Conservation (phyloP, 768 basidiomycete genomes). For the Russula olivacea region DNA sequence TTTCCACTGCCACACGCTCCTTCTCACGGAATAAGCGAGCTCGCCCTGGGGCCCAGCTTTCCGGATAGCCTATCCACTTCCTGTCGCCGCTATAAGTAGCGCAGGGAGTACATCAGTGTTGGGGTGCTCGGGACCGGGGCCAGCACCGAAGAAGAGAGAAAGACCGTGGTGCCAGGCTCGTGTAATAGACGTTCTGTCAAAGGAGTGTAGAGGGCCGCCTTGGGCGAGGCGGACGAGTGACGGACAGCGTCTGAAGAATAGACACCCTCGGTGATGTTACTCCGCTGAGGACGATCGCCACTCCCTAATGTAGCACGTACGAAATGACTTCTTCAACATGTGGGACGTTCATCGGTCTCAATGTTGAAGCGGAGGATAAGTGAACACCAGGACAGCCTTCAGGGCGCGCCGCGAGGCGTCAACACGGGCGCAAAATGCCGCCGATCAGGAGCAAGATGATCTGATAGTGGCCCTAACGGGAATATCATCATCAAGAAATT, state of each 20-base stretch:
- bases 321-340: not conserved
- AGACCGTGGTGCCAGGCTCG: not conserved
- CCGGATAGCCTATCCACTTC: conserved; percentile 18
- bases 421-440: not conserved
- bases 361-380: conserved; percentile 14
- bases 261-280: conserved; percentile 11
- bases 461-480: too few relatives aligned
- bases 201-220: not conserved
- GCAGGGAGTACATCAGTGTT: not conserved
- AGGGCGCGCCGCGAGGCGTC: not conserved
- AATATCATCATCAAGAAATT: too few relatives aligned
- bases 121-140: not conserved
- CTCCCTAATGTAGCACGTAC: conserved; percentile 9
- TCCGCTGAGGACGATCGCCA: conserved; percentile 27
- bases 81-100: not conserved
- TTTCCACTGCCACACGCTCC: conserved; percentile 31
- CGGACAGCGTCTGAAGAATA: not conserved
- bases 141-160: not conserved
- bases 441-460: too few relatives aligned
- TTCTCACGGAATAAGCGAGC: conserved; percentile 53
- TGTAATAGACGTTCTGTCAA: too few relatives aligned
- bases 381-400: not conserved
- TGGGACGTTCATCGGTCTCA: conserved; percentile 24
- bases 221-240: not conserved
- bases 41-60: conserved; percentile 48